phyloP scores from a whole-genome alignment of 2,329 filamentous ascomycete genomes.

The Fusarium bactridioides region DNA sequence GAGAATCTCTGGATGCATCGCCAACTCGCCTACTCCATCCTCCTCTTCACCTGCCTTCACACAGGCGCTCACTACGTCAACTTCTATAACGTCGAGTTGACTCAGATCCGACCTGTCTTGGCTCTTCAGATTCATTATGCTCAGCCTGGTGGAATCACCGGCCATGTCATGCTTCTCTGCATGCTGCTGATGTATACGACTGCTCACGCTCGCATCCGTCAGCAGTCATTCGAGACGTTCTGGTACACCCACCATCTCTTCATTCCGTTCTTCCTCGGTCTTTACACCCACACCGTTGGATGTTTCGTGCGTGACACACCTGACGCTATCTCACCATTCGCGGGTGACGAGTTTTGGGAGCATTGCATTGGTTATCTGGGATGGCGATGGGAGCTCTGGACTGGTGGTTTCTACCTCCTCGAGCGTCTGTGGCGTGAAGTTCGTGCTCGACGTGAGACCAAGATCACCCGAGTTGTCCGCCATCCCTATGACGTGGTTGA shows the following conservation, averaged over 20 bases:
- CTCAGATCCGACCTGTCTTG: conserved; percentile 79
- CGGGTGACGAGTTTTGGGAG: conserved; percentile 80
- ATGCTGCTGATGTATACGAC: conserved; percentile 99
- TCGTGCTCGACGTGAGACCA: conserved; percentile 80
- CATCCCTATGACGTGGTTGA: conserved; percentile 98
- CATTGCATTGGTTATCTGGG: conserved; percentile 96
- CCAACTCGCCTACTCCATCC: conserved; percentile 88
- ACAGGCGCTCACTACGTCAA: conserved; percentile 91
- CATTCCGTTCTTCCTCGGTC: conserved; percentile 88
- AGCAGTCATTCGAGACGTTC: conserved; percentile 97
- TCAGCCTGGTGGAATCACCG: conserved; percentile 89
- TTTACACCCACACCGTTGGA: conserved; percentile 95
- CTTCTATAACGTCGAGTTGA: conserved; percentile 94
- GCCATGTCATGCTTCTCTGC: conserved; percentile 97
- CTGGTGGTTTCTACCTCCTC: conserved; percentile 82
- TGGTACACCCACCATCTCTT: conserved; percentile 99
- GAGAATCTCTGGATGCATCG: conserved; percentile 97
- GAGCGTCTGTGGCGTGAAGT: conserved; percentile 94
- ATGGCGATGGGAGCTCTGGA: conserved; percentile 95
- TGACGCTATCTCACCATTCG: conserved; percentile 81
- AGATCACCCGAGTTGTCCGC: conserved; percentile 91
- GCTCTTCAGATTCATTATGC: conserved; percentile 93
- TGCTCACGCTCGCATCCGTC: conserved; percentile 89
- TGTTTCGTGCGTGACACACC: conserved; percentile 92
- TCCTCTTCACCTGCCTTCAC: conserved; percentile 83